Evolutionary conservation across 441 rosid species (phyloP).

Genomic region (Gossypium aridum): DNA sequence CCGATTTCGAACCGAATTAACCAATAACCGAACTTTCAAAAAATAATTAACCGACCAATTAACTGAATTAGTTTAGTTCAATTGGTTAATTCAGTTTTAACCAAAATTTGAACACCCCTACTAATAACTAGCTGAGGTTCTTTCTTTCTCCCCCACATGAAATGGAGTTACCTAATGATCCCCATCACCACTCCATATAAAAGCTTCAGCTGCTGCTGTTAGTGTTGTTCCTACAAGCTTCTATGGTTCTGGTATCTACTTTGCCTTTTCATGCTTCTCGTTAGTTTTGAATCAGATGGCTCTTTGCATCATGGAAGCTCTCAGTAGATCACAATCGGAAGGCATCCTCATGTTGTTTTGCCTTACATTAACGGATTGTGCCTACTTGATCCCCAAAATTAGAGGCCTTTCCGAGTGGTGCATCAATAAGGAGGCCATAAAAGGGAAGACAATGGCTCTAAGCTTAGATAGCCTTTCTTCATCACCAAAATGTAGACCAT

Average conservation of each 20-base stretch:
- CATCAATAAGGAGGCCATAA: slow-evolving; percentile 39
- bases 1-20: no score
- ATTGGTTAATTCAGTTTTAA: no score
- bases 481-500: slow-evolving; percentile 31
- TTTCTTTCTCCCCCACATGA: slow-evolving; percentile 67
- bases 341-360: slow-evolving; percentile 16
- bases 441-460: slow-evolving; percentile 45
- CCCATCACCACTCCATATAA: slow-evolving; percentile 31
- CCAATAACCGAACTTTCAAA: no score
- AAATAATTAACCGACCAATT: no score
- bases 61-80: no score
- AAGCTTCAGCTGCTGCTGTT: slow-evolving; percentile 21
- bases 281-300: slow-evolving; percentile 63
- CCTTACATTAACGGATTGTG: slow-evolving; percentile 28
- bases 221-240: slow-evolving; percentile 35
- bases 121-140: slow-evolving; percentile 55
- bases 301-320: slow-evolving; percentile 76
- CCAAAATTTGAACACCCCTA: no score
- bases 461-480: slow-evolving; percentile 53
- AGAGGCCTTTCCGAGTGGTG: slow-evolving; percentile 65
- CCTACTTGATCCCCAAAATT: slow-evolving; percentile 54
- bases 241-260: slow-evolving; percentile 32
- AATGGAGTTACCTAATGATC: slow-evolving; percentile 43
- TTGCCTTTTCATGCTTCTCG: slow-evolving; percentile 37
- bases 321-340: slow-evolving; percentile 49